Evolutionary conservation across 805 yeast genomes (phyloP), one percentile per base, ranked within the genome.

Genomic region (Candida hungchunana): DNA sequence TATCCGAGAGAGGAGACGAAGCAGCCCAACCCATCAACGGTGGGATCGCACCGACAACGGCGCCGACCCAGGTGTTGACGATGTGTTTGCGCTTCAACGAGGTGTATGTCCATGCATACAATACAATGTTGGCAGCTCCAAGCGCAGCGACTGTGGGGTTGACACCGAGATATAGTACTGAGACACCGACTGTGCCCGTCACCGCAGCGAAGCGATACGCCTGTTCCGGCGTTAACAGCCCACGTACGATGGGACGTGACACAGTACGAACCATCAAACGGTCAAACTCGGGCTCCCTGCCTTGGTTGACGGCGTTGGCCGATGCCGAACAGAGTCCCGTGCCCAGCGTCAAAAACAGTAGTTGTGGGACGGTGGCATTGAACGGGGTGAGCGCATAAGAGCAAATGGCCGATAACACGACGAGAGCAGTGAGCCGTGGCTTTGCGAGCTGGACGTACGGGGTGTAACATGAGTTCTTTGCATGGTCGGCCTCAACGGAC

Each of bases 11-110:
- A 1, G 88, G 75, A 4, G 86, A 77, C 10, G 96, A 83, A 0
- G 90, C 87, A 2, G 96, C 96, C 98, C 98, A 93, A 3, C 98
- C 98, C 98, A 93, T 93, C 33, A 93, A 69, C 15, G 98, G 98
- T 0, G 98, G 98, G 31, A 93, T 84, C 0, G 97, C 98, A 4
- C 98, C 98, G 4, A 93, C 98, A n/a, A 93, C 58, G 0, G 98
- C 98, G 14, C 98, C 98, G 3, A 93, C 93, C 98, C 98, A 93
- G 1, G 98, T 93, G 59, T 93, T 93, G 26, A 84, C 58, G 34
- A 93, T 90, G 17, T 85, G 79, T 41, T 70, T 75, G 37, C 98
- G 72, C 56, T 93, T 93, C 57, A 93, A 63, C 0, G 96, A 82
- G 0, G 98, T 93, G 63, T 93, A 93, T 1, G 82, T 60, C 83